Evolutionary conservation across 164 flowering plant species (phyloP).

Genomic region (Liquidambar formosana): DNA sequence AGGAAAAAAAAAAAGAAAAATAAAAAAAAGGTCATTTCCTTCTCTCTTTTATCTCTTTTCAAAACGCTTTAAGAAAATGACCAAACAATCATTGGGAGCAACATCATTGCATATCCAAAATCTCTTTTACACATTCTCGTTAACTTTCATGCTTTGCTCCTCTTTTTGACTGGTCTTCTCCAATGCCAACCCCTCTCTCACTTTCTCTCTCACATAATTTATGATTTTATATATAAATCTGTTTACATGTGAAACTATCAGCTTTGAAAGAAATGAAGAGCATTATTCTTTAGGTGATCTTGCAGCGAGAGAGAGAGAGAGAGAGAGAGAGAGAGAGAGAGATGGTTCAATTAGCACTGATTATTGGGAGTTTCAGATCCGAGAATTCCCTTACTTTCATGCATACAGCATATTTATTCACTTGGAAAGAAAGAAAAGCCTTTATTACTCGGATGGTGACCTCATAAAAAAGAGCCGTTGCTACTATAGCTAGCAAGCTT

Average conservation of each 20-base stretch:
- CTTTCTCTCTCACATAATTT: neutral
- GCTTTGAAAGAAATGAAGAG: neutral
- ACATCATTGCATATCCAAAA: neutral
- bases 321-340: neutral
- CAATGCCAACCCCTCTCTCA: neutral
- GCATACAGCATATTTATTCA: constrained; percentile 20
- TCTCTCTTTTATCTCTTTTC: neutral
- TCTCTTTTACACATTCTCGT: neutral
- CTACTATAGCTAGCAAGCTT: no score
- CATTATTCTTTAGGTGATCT: neutral
- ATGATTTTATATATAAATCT: no score
- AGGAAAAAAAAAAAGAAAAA: neutral
- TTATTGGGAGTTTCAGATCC: constrained; percentile 28
- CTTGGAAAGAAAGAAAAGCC: constrained; percentile 5
- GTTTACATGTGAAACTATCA: no score
- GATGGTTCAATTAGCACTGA: constrained; percentile 17
- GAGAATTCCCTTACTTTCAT: constrained; percentile 33
- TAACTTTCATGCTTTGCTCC: neutral
- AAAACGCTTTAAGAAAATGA: neutral
- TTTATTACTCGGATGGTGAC: constrained; percentile 12
- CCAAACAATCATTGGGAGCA: constrained; percentile 6
- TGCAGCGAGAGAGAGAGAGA: neutral
- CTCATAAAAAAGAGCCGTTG: neutral
- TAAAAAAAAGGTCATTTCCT: neutral
- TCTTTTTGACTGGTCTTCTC: constrained; percentile 3